Base-by-base conservation (phyloP, 768 basidiomycete species). In the Hericium erinaceus region DNA sequence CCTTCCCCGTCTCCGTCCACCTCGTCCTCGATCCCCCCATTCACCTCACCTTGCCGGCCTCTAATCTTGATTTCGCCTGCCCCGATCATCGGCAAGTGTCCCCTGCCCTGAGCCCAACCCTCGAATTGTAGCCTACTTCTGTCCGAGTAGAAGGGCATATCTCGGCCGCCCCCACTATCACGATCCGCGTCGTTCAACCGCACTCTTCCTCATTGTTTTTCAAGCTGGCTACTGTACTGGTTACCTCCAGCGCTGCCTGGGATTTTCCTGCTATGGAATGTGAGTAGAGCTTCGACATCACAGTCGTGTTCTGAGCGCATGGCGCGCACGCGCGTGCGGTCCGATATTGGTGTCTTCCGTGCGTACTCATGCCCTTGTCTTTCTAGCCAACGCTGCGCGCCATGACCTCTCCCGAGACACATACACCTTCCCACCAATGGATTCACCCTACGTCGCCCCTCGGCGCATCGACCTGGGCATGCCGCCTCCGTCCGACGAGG, bases 151-250 rank as follows among this genome's bases (percentile, higher is more conserved):
- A n/a, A 46, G 2, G n/a, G 6, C 20, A 46, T 46, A 46, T 18
- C 44, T 46, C 44, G 44, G 20, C 44, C n/a, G 44, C 9, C 33
- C 33, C 6, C 33, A 33, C 33, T 7, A 33, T 33, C 33, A 8
- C 33, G 33, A 10, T 33, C 33, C 33, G 33, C 33, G 5, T 8
- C 33, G 33, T 8, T 33, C 33, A 33, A 41, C 22, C 44, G 8
- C 15, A 26, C 44, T 44, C 54, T 24, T 15, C 49, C 49, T 9
- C 57, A 18, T n/a, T 22, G 18, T 33, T 28, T 33, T 26, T 58
- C 62, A 63, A 58, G 54, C 62, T 63, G 62, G 62, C 62, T 39
- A 60, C 61, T 11, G 57, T 60, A 53, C 57, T 63, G n/a, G 51
- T 56, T 52, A 53, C 62, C 38, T 28, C 49, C 28, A 33, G 56